These are phyloP conservation scores for Vanrija sp. DNA, from an alignment of 1,284 basidiomycete species.

Conservation along the genomic window DNA sequence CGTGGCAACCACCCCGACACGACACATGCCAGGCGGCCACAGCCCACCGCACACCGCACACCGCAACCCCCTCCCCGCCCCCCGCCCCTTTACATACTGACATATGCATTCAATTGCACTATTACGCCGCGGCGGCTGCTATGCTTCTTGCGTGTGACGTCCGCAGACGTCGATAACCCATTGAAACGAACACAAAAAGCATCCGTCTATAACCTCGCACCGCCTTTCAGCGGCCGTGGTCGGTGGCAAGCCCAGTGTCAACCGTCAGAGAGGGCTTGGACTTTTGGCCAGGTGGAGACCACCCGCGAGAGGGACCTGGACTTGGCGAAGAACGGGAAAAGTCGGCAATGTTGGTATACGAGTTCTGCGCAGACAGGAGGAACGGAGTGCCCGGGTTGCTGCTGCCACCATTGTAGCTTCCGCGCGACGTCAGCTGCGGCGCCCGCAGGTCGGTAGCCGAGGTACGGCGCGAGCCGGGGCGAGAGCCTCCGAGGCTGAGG, in stretches of 20 bases:
- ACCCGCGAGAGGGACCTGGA: background rate
- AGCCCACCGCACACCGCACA: too few relatives aligned
- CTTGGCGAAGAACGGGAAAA: background rate
- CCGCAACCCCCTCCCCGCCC: too few relatives aligned
- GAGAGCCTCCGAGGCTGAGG: conserved; percentile 27
- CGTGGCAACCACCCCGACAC: too few relatives aligned
- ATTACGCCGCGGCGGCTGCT: too few relatives aligned
- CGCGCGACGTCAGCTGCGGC: background rate
- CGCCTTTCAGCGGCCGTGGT: too few relatives aligned
- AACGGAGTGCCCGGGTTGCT: background rate
- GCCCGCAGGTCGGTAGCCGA: conserved; percentile 10
- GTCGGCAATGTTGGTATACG: background rate
- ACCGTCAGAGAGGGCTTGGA: background rate
- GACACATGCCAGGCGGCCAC: too few relatives aligned
- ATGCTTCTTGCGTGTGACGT: too few relatives aligned
- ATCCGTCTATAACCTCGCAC: too few relatives aligned
- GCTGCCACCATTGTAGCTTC: background rate
- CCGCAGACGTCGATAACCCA: too few relatives aligned
- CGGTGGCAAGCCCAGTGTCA: background rate
- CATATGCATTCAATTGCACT: too few relatives aligned
- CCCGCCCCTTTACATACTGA: too few relatives aligned
- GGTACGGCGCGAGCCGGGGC: conserved; percentile 3
- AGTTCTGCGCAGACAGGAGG: background rate
- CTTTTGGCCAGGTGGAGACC: background rate
- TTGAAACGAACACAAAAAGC: too few relatives aligned